Conservation (phyloP, 208 protist species). For the Leishmania amazonensis region DNA sequence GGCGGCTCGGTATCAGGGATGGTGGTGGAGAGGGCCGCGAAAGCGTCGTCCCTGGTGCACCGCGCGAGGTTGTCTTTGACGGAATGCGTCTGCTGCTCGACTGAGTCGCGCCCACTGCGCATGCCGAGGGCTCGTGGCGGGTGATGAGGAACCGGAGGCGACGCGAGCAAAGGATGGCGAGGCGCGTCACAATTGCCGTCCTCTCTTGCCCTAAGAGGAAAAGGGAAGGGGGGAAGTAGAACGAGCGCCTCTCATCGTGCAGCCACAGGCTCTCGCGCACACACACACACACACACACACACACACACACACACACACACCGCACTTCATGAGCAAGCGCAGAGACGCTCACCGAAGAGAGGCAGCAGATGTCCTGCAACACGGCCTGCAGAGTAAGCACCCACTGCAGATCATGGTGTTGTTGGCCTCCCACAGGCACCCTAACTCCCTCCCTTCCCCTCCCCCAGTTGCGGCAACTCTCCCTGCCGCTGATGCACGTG, state of each 20-base stretch:
- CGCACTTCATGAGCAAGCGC: neutral
- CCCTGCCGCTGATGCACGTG: neutral
- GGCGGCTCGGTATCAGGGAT: neutral
- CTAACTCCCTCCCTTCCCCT: neutral
- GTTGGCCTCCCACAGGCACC: neutral
- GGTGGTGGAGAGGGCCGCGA: neutral
- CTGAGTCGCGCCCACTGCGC: neutral
- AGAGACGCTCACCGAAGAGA: neutral
- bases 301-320: neutral
- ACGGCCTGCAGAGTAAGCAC: neutral
- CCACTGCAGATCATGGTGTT: neutral
- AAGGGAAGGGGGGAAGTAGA: neutral
- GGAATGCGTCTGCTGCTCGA: slow-evolving; percentile 1
- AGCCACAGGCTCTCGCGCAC: neutral
- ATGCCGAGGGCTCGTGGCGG: neutral
- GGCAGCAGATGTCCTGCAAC: neutral
- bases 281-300: no score
- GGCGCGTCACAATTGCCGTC: neutral
- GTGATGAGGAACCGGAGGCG: neutral
- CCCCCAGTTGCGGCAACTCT: neutral
- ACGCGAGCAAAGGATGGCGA: neutral
- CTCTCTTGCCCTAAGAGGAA: neutral
- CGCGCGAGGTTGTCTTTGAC: slow-evolving; percentile 7
- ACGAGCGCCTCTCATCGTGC: neutral
- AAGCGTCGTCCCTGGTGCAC: neutral